Percentiles rank a stretch among this genome's conserved stretches.
phyloP scores from a whole-genome alignment of 179 eudicot genomes.

The Beta macrorhiza region DNA sequence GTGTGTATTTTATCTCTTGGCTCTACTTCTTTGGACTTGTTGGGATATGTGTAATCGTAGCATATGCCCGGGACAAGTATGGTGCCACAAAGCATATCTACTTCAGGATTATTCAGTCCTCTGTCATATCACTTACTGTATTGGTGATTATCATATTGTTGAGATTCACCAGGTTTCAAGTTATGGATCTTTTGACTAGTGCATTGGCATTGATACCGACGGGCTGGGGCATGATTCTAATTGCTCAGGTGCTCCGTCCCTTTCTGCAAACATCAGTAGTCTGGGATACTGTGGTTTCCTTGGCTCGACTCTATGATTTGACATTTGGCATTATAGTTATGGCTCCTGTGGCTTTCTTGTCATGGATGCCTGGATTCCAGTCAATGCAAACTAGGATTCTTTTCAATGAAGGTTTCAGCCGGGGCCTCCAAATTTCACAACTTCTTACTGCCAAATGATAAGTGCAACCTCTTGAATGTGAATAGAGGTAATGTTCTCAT shows the following conservation, averaged over 20 bases:
- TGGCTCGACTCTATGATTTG: constrained; percentile 90
- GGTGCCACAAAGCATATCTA: constrained; percentile 61
- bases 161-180: constrained; percentile 50
- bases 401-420: constrained; percentile 88
- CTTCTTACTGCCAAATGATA: constrained; percentile 68
- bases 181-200: constrained; percentile 69
- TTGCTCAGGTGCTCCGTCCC: constrained; percentile 91
- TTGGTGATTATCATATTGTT: constrained; percentile 57
- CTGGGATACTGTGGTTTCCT: constrained; percentile 82
- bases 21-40: constrained; percentile 55
- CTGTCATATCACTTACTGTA: constrained; percentile 49
- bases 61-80: constrained; percentile 67
- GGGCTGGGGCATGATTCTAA: constrained; percentile 82
- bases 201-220: constrained; percentile 86
- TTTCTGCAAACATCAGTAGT: constrained; percentile 66
- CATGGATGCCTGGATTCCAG: constrained; percentile 99
- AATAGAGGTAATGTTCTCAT: constrained; percentile 27
- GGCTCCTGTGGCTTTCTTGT: constrained; percentile 83
- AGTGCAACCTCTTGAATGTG: constrained; percentile 8
- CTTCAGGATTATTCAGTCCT: constrained; percentile 71
- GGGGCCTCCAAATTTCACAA: constrained; percentile 89
- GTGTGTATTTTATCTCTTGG: constrained; percentile 89
- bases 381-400: constrained; percentile 95
- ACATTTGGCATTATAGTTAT: constrained; percentile 73
- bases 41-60: constrained; percentile 54